Evolutionary conservation across 2,329 filamentous ascomycete species (phyloP), one percentile per base, ranked within the genome.

Genomic region (Bimuria novae-zelandiae): DNA sequence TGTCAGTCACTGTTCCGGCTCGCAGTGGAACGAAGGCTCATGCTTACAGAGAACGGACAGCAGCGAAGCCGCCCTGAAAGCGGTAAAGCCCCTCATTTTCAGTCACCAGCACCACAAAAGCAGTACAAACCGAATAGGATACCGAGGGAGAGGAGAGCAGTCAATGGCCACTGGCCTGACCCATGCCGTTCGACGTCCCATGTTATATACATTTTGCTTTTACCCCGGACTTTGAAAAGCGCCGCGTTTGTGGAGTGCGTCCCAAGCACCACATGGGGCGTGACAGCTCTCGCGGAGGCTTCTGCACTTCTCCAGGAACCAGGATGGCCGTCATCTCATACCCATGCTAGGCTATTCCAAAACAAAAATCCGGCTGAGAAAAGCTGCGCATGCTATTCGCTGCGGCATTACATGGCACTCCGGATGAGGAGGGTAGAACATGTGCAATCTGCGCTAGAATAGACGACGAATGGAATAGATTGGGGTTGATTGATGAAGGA

Each of bases 401-500:
- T 29, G 52, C 23, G 12, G 27, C 44, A 48, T 57, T 53, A 61
- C 56, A 51, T 55, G 57, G 45, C 60, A 62, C 44, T 65, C 53
- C 61, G 57, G 53, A 48, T 57, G 59, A 67, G 55, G 65, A 61
- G 62, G 54, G 57, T 60, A 22, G 32, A 14, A 39, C 42, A 37
- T 37, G 55, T 57, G 65, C 67, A 72, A 74, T 72, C 49, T 71
- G 59, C 51, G 48, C 43, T 62, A 62, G 66, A 61, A 56, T 62
- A 59, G 53, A 51, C 39, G 56, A 47, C 54, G 53, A 52, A 61
- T 63, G 46, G 29, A 11, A 32, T 64, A 71, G 67, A 71, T 73
- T 73, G 68, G 72, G 60, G 55, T 73, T 72, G 52, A 74, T 74
- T 70, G 65, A 65, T 67, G 62, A 63, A 64, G 60, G 62, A 59